Evolutionary conservation across 208 protist genomes (phyloP), one percentile per base, ranked within the genome.

Genomic region (Leishmania arabica): DNA sequence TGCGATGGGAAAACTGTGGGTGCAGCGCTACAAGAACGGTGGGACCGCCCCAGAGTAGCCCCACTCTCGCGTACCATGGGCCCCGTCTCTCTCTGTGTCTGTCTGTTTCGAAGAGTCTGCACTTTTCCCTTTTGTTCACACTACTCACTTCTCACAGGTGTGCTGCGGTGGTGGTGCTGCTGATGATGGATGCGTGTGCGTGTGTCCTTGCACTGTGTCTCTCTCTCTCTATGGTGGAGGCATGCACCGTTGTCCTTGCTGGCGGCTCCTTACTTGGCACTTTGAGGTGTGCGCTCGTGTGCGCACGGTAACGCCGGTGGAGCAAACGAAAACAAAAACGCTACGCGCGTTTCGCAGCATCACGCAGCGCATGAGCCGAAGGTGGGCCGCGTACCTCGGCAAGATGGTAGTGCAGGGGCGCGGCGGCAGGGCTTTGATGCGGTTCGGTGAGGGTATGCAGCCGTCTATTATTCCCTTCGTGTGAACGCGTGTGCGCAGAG

Each of bases 1-100:
- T 73, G 87, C 83, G 70, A 71, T 97, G 69, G 90, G 88, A 31
- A 84, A 91, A 76, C 60, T 88, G 73, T 97, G 94, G 94, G 90
- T 91, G 73, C 73, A 92, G 71, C 91, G 94, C 19, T 97, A 97
- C 85, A 89, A 86, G 77, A 81, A 76, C 37, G 90, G 84, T 78
- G 54, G 75, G 31, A 54, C 56, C 2, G 47, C 69, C 7, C 31
- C 80, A 9, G 62, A 78, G 45, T 78, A 78, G 75, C 53, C 51
- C 47, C 51, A 34, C 51, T 27, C 34, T 62, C 34, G 9, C 51
- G 19, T 24, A 42, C 34, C 72, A n/a, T 51, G 21, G 31, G 37
- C 8, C 51, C 19, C 66, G 58, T 56, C 70, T 51, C 42, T 62
- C 31, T 34, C 8, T 37, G 53, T 77, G 73, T 31, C 51, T 49